Conservation (phyloP, 352 stramenopile species). For the Phytopythium chamaehyphon region DNA sequence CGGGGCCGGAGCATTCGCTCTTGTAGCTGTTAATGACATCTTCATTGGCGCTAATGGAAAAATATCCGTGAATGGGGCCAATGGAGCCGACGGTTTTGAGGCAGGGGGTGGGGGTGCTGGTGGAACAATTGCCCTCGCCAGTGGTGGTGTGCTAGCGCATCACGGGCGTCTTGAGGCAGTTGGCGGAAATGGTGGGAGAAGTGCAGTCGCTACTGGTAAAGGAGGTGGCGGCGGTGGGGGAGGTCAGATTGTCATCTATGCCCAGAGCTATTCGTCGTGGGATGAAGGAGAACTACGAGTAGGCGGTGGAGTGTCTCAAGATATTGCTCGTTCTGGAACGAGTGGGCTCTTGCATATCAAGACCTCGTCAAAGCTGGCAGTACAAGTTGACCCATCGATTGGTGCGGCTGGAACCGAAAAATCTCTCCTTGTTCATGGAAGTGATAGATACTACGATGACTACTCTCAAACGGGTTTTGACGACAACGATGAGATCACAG, state of each 20-base stretch:
- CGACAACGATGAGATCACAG: constrained; percentile 21
- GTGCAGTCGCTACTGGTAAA: constrained; percentile 11
- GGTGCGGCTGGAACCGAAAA: constrained; percentile 68
- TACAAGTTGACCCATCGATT: constrained; percentile 57
- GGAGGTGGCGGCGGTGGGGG: constrained; percentile 89
- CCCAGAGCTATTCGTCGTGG: constrained; percentile 91
- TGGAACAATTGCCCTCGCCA: constrained; percentile 46
- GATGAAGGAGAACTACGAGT: constrained; percentile 70
- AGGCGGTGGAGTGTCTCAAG: constrained; percentile 60
- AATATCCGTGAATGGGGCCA: constrained; percentile 74
- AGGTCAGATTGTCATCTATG: constrained; percentile 77
- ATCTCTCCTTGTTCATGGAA: constrained; percentile 45
- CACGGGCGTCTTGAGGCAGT: constrained; percentile 71
- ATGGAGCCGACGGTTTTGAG: constrained; percentile 44
- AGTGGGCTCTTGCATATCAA: constrained; percentile 39
- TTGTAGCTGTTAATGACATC: constrained; percentile 94
- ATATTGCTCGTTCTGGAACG: constrained; percentile 26
- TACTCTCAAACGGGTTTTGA: constrained; percentile 7
- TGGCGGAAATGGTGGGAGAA: constrained; percentile 82
- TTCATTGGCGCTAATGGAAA: constrained; percentile 73
- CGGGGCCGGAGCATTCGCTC: constrained; percentile 81
- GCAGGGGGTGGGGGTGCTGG: constrained; percentile 59
- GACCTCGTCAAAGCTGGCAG: constrained; percentile 34
- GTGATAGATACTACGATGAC: constrained; percentile 3
- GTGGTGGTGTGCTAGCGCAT: constrained; percentile 45